phyloP scores from a whole-genome alignment of 2,329 filamentous ascomycete genomes.

The Hymenoscyphus linearis region DNA sequence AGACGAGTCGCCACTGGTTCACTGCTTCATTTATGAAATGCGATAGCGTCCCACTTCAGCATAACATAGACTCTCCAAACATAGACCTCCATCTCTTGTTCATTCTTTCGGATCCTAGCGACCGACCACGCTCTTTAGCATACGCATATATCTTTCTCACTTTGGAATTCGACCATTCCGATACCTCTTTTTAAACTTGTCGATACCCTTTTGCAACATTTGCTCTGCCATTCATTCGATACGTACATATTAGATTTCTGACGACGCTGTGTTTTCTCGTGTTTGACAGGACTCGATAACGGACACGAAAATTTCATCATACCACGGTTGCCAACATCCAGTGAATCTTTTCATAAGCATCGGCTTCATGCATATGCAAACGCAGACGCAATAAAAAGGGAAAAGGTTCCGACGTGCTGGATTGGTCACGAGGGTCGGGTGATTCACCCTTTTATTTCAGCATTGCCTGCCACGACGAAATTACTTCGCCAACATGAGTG shows the following conservation, averaged over 20 bases:
- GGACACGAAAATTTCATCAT: constrained; percentile 2
- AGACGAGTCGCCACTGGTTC: constrained; percentile 12
- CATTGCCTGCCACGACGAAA: constrained; percentile 1
- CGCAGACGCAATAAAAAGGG: constrained; percentile 16
- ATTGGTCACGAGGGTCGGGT: constrained; percentile 15
- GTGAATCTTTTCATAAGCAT: constrained; percentile 13
- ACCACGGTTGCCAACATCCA: constrained; percentile 17
- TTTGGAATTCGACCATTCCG: constrained; percentile 20
- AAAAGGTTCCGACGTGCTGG: constrained; percentile 19
- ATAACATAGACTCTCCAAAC: constrained; percentile 3
- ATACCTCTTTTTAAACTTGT: background rate
- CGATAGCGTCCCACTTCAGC: constrained; percentile 11
- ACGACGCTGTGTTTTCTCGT: constrained; percentile 8
- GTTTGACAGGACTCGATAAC: constrained; percentile 8
- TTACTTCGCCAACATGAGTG: constrained; percentile 20
- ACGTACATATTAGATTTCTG: constrained; percentile 2
- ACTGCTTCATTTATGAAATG: constrained; percentile 15
- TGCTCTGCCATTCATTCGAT: background rate
- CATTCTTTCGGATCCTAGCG: constrained; percentile 26
- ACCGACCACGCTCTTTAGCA: constrained; percentile 29
- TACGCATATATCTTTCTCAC: constrained; percentile 6
- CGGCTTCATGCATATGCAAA: constrained; percentile 32
- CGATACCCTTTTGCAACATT: constrained; percentile 2
- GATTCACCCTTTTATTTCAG: constrained; percentile 14
- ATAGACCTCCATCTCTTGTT: constrained; percentile 23